phyloP scores from a whole-genome alignment of 495 filamentous ascomycete genomes.

The Entonaema liquescens region DNA sequence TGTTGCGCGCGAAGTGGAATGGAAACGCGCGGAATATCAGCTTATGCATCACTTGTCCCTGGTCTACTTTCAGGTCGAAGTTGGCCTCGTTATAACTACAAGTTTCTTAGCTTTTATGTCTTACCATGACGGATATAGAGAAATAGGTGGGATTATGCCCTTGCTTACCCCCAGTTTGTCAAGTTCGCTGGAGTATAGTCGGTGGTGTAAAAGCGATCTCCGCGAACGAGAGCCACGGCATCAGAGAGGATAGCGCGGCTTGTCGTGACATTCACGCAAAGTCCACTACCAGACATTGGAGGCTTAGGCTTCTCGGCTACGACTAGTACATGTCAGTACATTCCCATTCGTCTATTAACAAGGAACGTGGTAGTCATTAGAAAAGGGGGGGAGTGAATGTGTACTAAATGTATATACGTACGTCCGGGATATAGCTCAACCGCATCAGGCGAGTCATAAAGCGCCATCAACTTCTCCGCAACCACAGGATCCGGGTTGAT shows the following conservation, averaged over 20 bases:
- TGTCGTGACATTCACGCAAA: conserved; percentile 74
- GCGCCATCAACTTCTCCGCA: conserved; percentile 67
- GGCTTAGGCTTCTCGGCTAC: conserved; percentile 76
- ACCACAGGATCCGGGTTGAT: conserved; percentile 77
- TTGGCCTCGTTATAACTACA: conserved; percentile 66
- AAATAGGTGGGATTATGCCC: conserved; percentile 56
- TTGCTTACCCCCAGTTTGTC: conserved; percentile 72
- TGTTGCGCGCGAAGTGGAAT: conserved; percentile 71
- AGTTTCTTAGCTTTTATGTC: conserved; percentile 68
- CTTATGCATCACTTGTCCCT: conserved; percentile 79
- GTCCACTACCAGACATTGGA: conserved; percentile 69
- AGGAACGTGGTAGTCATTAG: no score
- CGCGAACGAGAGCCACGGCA: conserved; percentile 77
- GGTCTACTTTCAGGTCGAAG: conserved; percentile 70
- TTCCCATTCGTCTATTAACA: not conserved
- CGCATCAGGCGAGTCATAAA: conserved; percentile 77
- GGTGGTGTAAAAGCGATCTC: conserved; percentile 81
- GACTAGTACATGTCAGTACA: conserved; percentile 40
- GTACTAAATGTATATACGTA: no score
- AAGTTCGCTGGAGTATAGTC: conserved; percentile 74
- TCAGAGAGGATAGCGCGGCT: conserved; percentile 82
- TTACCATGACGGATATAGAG: conserved; percentile 61
- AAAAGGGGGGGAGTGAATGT: no score
- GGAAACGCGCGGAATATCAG: conserved; percentile 75
- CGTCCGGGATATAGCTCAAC: conserved; percentile 55